Base-by-base conservation (phyloP, 805 yeast genomes). In the Myxozyma kluyveri region DNA sequence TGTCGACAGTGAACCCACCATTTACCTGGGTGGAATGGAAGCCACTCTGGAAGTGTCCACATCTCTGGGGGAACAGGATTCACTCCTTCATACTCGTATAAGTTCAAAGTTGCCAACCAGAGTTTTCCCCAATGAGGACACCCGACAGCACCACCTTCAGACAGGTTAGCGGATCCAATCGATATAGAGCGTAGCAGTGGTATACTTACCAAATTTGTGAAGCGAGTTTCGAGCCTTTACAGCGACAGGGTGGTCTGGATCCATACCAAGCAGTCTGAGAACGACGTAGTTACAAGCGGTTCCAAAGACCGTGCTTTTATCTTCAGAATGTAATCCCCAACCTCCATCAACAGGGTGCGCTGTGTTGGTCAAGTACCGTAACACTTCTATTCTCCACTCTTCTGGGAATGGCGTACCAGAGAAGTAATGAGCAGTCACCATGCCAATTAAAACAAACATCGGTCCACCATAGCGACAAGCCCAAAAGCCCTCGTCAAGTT, bases 1-100 rank as follows among this genome's bases (percentile, higher is more conserved):
- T 93, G 96, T 50, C 99, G 75, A 0, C 97, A 90, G 65, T 93
- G 99, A 21, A 91, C 96, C 99, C 99, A 93, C 99, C 98, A 93
- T 65, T 87, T 79, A 32, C 90, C 95, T 0, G 99, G 99, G 65
- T 93, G 98, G 37, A 89, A 74, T 0, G 96, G 95, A 1, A 84
- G 63, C 44, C 75, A 65, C 56, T 88, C 86, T 1, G 99, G 99
- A 38, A 91, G 68, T 52, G 84, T 69, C 93, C 96, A 93, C 44
- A 89, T 70, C 65, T 93, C 99, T 1, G 97, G 91, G 2, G 99
- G 99, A 1, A 96, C 95, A 2, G 99, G 99, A 61, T 93, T 93
- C 3, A 91, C 96, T 49, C 99, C 99, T 56, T 86, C 95, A 96
- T 98, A 93, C 36, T 80, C 80, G 65, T 90, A 93, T 47, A 93